These are phyloP conservation scores for Cicer chorassanicum DNA, from an alignment of 306 rosid species.

Conservation along the genomic window DNA sequence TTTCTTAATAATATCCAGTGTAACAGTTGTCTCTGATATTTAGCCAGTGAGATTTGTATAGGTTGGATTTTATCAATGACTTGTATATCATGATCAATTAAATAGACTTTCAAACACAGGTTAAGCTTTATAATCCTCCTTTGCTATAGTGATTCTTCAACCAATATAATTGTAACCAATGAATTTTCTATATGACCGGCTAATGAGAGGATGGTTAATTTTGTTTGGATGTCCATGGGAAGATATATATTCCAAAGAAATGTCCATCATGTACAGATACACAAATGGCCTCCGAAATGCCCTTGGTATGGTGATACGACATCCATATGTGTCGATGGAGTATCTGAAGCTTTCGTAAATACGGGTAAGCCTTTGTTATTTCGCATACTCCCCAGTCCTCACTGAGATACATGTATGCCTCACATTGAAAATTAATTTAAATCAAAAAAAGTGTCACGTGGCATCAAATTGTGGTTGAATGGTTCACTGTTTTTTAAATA, in stretches of 20 bases:
- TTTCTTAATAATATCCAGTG: background rate
- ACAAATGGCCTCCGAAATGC: too few relatives aligned
- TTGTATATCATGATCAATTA: background rate
- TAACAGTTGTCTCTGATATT: slow-evolving; percentile 6
- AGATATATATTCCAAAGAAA: background rate
- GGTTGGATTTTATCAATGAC: background rate
- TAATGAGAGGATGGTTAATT: background rate
- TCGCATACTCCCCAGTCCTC: too few relatives aligned
- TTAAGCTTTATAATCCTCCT: background rate
- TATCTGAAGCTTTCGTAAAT: too few relatives aligned
- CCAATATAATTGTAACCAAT: background rate
- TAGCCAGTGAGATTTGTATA: slow-evolving; percentile 5
- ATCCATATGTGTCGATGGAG: too few relatives aligned
- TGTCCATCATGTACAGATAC: too few relatives aligned
- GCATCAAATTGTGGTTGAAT: too few relatives aligned
- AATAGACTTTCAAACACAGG: background rate
- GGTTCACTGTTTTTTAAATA: too few relatives aligned
- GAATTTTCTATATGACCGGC: background rate
- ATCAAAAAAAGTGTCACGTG: too few relatives aligned
- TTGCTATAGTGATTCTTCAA: background rate
- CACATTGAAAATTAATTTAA: too few relatives aligned
- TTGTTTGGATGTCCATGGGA: background rate
- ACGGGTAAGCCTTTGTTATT: too few relatives aligned
- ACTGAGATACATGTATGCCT: too few relatives aligned
- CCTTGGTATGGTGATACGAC: too few relatives aligned